Base-by-base conservation (phyloP, 176 grass and related monocot species). In the maize (Zea mays) region DNA sequence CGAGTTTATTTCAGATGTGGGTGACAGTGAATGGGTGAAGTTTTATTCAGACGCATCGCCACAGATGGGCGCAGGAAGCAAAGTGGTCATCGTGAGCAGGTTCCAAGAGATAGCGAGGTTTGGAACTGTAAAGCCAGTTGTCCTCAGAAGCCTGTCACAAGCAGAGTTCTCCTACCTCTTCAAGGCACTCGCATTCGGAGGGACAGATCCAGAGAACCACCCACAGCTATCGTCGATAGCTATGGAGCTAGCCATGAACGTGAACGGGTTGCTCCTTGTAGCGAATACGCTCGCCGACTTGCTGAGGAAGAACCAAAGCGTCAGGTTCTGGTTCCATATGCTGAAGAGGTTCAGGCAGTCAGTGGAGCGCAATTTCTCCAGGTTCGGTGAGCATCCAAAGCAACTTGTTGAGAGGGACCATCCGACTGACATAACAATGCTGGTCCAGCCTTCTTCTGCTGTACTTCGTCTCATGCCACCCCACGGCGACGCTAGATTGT, bases 271-370 rank as follows among this genome's bases (percentile, higher is more conserved):
- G 21, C 56, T 62, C 7, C 40, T 62, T 2, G 21, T 33, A 6
- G 73, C 1, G 0, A 76, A 76, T 4, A 44, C 62, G 11, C 4
- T 76, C 34, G 57, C 73, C 10, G 41, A 36, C 41, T 16, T 76
- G 57, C 4, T 76, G 6, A 62, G 73, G 8, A 76, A n/a, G 41
- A 76, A 76, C 17, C 21, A 46, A 15, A 9, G 47, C 6, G 0
- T 77, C 17, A 15, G 65, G 10, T 65, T 77, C n/a, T 77, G 75
- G 60, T n/a, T 50, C 5, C 75, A 77, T 4, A 65, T 77, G 37
- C 20, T 65, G 44, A 57, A 58, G 4, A 74, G 35, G 15, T 10
- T 40, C 16, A 74, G 17, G 36, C 57, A 58, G 3, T 55, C 71
- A n/a, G 0, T 58, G 61, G 6, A 71, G 16, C 33, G 41, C 37